Evolutionary conservation across 2,329 filamentous ascomycete genomes (phyloP), one percentile per base, ranked within the genome.

Genomic region (Diaporthe humulicola): DNA sequence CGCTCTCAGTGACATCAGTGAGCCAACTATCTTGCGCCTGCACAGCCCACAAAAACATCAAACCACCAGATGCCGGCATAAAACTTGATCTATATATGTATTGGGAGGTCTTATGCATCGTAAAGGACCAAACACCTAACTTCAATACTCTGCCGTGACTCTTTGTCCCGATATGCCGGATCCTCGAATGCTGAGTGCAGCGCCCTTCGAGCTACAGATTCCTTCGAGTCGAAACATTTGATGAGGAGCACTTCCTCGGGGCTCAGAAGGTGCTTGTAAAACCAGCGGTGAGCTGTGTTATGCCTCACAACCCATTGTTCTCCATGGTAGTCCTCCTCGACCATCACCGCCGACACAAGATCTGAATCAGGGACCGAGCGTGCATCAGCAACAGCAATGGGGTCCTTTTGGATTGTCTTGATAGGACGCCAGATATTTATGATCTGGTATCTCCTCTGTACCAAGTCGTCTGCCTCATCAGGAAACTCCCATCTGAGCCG

Each of bases 211-310:
- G 80, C 77, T 84, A 86, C 0, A 4, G 52, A 38, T 54, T 56
- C 30, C 87, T 85, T 30, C 9, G 76, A 88, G 80, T 92, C 91
- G 79, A 89, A 92, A 78, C 89, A 91, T 81, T 92, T 92, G 81
- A 92, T 90, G 66, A 92, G 78, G 2, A 90, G 84, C 3, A 89
- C 88, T 82, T 92, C 86, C 4, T 87, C 84, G 0, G 89, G 88
- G 0, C 83, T 85, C 79, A 90, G 86, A 1, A 84, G 84, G 66
- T 84, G 84, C 75, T 88, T 84, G 80, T 89, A 91, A 78, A 86
- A 88, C 89, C 89, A 91, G 28, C 54, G 73, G 8, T 74, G 73
- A 36, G 19, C 57, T n/a, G 45, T 7, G n/a, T 28, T 71, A 28
- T 70, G 45, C 9, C 36, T 48, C 33, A 74, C 73, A 10, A 70